Conservation (phyloP, 208 protist genomes). For the Wallacemonas rigidus region DNA sequence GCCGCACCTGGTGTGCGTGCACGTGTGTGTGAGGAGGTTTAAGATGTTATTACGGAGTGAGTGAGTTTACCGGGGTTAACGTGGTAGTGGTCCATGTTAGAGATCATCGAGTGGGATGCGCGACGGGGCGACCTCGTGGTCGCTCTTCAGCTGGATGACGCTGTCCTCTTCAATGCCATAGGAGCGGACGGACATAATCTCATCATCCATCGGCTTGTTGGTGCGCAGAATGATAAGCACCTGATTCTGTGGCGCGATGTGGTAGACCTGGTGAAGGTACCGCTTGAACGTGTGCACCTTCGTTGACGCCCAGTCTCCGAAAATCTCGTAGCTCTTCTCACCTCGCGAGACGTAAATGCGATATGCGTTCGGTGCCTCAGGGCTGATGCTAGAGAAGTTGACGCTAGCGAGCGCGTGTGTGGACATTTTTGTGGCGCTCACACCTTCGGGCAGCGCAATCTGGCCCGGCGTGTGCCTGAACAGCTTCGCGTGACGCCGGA, state of each 20-base stretch:
- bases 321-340: conserved; percentile 84
- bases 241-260: conserved; percentile 71
- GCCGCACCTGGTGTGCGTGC: too few relatives aligned
- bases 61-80: too few relatives aligned
- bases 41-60: too few relatives aligned
- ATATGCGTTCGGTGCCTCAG: conserved; percentile 78
- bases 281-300: conserved; percentile 89
- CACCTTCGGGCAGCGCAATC: conserved; percentile 49
- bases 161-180: conserved; percentile 72
- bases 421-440: conserved; percentile 51
- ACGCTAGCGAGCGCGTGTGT: conserved; percentile 71
- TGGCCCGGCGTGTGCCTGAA: conserved; percentile 83
- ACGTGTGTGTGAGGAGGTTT: too few relatives aligned
- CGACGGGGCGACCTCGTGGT: conserved; percentile 27
- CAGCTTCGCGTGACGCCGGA: conserved; percentile 71
- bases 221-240: conserved; percentile 53
- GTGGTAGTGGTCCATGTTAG: conserved; percentile 15
- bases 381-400: conserved; percentile 84
- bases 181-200: conserved; percentile 69
- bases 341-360: conserved; percentile 79
- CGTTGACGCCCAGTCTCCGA: conserved; percentile 81
- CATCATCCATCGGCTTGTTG: conserved; percentile 69
- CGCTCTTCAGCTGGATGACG: conserved; percentile 66
- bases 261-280: conserved; percentile 86
- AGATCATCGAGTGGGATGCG: conserved; percentile 64